These are phyloP conservation scores for Talaromyces nanjingensis DNA, from an alignment of 495 filamentous ascomycete species.

Conservation along the genomic window DNA sequence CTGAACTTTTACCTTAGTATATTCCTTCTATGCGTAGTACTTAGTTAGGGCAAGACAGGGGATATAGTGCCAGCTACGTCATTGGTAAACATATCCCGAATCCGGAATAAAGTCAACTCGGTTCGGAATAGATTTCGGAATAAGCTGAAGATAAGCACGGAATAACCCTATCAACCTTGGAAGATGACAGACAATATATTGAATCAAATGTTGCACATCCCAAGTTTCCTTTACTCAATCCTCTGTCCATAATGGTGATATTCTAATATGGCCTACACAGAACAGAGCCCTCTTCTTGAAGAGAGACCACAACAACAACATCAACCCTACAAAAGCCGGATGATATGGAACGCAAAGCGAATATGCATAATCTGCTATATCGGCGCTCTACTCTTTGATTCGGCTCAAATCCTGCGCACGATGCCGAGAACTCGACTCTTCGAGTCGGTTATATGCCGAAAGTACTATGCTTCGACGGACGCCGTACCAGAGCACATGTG, in stretches of 20 bases:
- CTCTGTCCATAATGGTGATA: neutral
- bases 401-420: neutral
- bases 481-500: conserved; percentile 1
- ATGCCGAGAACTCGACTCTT: conserved; percentile 4
- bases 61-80: neutral
- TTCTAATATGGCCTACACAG: conserved; percentile 1
- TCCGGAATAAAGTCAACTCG: conserved; percentile 1
- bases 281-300: conserved; percentile 1
- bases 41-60: no score
- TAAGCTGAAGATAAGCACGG: neutral
- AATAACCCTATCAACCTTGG: neutral
- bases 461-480: neutral
- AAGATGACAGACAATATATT: neutral
- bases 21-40: neutral
- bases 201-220: neutral
- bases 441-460: neutral
- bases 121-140: conserved; percentile 1
- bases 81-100: neutral
- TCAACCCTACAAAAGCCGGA: neutral
- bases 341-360: conserved; percentile 1
- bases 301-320: neutral
- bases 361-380: conserved; percentile 1
- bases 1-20: neutral
- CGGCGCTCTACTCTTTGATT: conserved; percentile 1
- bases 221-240: neutral